A percentile compares a stretch with the other conserved stretches of the same genome.
Evolutionary conservation across 1,284 basidiomycete species (phyloP).

Genomic region (Cutaneotrichosporon cavernicola): DNA sequence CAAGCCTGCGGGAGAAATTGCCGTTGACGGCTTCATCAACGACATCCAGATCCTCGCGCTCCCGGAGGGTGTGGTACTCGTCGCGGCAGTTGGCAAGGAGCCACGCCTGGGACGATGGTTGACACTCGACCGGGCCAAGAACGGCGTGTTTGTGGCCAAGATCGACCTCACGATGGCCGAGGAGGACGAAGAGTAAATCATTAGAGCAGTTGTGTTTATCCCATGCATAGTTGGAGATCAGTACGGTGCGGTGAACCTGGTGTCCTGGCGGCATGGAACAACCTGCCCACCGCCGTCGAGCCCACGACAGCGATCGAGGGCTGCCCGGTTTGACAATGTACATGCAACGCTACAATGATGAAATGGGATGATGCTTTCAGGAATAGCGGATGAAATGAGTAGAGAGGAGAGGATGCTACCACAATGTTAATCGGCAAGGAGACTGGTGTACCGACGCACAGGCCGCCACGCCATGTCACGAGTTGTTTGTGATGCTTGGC

Average conservation of each 20-base stretch:
- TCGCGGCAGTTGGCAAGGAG: conserved; percentile 82
- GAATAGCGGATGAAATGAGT: neutral
- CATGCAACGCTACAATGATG: neutral
- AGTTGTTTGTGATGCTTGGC: neutral
- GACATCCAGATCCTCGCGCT: conserved; percentile 55
- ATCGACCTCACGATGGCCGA: conserved; percentile 28
- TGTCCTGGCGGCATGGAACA: no score
- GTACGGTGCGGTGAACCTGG: no score
- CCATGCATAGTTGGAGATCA: conserved; percentile 12
- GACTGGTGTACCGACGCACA: neutral
- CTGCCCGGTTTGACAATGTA: neutral
- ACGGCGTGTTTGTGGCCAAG: conserved; percentile 67
- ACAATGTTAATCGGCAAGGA: neutral
- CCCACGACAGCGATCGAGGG: no score
- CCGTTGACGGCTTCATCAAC: conserved; percentile 79
- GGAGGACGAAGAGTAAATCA: conserved; percentile 8
- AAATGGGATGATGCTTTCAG: neutral
- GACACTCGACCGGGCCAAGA: conserved; percentile 64
- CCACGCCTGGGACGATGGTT: conserved; percentile 87
- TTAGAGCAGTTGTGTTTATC: conserved; percentile 2
- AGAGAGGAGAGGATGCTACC: neutral
- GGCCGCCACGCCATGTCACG: neutral
- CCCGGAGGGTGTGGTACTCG: conserved; percentile 60
- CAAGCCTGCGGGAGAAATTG: conserved; percentile 58
- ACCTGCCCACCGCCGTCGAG: no score